Percentiles rank a stretch among this genome's conserved stretches.
phyloP scores from a whole-genome alignment of 2,329 filamentous ascomycete species.

The Fusarium sp. region DNA sequence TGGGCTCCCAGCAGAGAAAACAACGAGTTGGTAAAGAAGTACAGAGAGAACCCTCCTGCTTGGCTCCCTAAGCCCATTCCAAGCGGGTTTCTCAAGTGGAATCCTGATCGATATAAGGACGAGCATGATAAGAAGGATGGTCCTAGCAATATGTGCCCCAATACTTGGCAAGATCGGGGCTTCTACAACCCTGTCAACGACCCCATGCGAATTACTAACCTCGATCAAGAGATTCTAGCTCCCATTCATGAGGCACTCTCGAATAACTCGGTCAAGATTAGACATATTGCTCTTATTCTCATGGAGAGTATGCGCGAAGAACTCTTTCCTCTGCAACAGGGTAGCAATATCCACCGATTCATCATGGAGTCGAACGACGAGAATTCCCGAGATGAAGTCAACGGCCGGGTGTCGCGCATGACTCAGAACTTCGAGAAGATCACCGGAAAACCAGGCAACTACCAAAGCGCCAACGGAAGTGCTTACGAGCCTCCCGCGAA shows the following conservation, averaged over 20 bases:
- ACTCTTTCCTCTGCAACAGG: slow-evolving; percentile 55
- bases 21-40: slow-evolving; percentile 36
- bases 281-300: slow-evolving; percentile 54
- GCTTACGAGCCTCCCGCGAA: slow-evolving; percentile 36
- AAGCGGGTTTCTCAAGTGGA: slow-evolving; percentile 43
- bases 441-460: slow-evolving; percentile 35
- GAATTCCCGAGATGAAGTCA: slow-evolving; percentile 43
- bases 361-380: slow-evolving; percentile 46
- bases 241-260: slow-evolving; percentile 39
- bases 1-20: slow-evolving; percentile 44
- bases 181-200: slow-evolving; percentile 50
- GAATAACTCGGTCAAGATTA: slow-evolving; percentile 48
- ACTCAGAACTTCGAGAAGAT: slow-evolving; percentile 40
- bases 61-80: slow-evolving; percentile 43
- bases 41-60: slow-evolving; percentile 37
- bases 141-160: slow-evolving; percentile 16
- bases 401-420: slow-evolving; percentile 40
- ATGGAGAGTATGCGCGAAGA: slow-evolving; percentile 57
- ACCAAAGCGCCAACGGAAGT: slow-evolving; percentile 33
- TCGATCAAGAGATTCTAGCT: slow-evolving; percentile 45
- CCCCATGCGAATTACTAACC: slow-evolving; percentile 53
- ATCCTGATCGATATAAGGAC: slow-evolving; percentile 29
- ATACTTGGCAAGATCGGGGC: slow-evolving; percentile 19
- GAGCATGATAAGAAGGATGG: slow-evolving; percentile 37
- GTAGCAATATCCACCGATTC: slow-evolving; percentile 49